Percentiles rank a stretch among this genome's conserved stretches.
These are phyloP conservation scores for Fagopyrum tataricum DNA, from an alignment of 148 eudicot genomes.

Conservation along the genomic window DNA sequence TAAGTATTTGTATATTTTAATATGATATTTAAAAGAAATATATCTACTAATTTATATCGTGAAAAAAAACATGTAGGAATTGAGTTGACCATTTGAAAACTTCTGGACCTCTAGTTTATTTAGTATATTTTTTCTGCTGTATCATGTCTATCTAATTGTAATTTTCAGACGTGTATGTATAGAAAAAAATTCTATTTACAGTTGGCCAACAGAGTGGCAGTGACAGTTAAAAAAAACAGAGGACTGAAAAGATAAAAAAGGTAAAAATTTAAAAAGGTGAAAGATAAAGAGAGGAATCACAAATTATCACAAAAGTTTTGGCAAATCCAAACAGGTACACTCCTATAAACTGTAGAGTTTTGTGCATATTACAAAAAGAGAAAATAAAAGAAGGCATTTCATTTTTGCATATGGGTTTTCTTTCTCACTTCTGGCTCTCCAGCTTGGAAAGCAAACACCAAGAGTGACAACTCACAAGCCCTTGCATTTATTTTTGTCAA, in stretches of 20 bases:
- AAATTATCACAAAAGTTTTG: not conserved
- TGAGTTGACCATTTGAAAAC: not conserved
- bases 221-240: not conserved
- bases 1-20: too few relatives aligned
- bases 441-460: conserved; percentile 9
- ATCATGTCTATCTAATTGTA: not conserved
- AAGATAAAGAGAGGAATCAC: not conserved
- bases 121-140: not conserved
- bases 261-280: not conserved
- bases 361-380: conserved; percentile 7
- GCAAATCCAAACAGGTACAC: not conserved
- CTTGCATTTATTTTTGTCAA: conserved; percentile 10
- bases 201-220: not conserved
- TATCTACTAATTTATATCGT: too few relatives aligned
- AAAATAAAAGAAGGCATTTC: not conserved
- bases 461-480: conserved; percentile 12
- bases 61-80: too few relatives aligned
- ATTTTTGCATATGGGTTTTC: not conserved
- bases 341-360: conserved; percentile 9
- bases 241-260: conserved; percentile 1
- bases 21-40: too few relatives aligned
- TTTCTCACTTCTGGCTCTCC: conserved; percentile 12
- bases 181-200: not conserved
- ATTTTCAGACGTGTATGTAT: not conserved
- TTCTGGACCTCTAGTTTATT: not conserved